These are phyloP conservation scores for Gossypium schwendimanii DNA, from an alignment of 441 rosid species.

Conservation along the genomic window DNA sequence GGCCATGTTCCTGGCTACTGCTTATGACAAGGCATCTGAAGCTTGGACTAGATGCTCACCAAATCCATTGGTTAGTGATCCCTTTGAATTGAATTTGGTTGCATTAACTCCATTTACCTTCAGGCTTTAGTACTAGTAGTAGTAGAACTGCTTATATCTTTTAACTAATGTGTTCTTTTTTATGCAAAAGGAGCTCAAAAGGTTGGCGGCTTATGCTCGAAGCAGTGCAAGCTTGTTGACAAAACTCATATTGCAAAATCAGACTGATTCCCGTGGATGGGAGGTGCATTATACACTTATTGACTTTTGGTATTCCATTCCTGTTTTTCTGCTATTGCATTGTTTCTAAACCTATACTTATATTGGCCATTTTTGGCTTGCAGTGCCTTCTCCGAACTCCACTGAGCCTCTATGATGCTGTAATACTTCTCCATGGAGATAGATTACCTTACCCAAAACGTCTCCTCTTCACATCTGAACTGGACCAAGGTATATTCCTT, in stretches of 20 bases:
- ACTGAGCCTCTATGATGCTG: conserved; percentile 75
- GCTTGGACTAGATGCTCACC: conserved; percentile 81
- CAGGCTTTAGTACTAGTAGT: background rate
- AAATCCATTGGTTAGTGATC: conserved; percentile 52
- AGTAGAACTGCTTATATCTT: conserved; percentile 5
- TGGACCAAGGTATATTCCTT: conserved; percentile 50
- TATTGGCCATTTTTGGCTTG: conserved; percentile 13
- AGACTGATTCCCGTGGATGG: conserved; percentile 58
- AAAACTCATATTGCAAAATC: conserved; percentile 52
- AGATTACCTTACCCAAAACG: conserved; percentile 65
- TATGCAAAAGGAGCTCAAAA: conserved; percentile 62
- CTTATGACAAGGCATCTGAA: conserved; percentile 87
- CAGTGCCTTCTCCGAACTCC: conserved; percentile 93
- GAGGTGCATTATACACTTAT: conserved; percentile 50
- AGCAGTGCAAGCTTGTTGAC: conserved; percentile 77
- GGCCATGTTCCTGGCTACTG: conserved; percentile 79
- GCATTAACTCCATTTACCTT: background rate
- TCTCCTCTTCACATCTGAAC: conserved; percentile 67
- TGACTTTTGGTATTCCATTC: background rate
- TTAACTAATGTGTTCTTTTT: conserved; percentile 14
- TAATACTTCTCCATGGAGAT: conserved; percentile 76
- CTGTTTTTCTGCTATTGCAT: conserved; percentile 1
- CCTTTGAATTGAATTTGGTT: background rate
- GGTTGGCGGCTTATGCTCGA: conserved; percentile 84
- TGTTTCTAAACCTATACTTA: background rate